A percentile compares a stretch with the other conserved stretches of the same genome.
phyloP scores from a whole-genome alignment of 495 filamentous ascomycete genomes.

The Chaetomium cochliodes region DNA sequence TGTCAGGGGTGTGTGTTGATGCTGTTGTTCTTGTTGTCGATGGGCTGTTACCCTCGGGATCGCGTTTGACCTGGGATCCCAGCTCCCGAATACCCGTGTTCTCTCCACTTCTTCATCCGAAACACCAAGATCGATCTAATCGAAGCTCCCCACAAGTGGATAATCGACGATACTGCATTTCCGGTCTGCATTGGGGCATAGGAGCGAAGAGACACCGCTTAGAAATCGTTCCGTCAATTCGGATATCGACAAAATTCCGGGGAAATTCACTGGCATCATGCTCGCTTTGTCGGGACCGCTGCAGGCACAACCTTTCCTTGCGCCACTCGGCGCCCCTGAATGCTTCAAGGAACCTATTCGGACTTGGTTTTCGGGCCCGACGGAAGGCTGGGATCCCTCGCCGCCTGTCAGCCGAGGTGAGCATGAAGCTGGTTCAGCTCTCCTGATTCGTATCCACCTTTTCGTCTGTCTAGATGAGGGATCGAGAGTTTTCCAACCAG shows the following conservation, averaged over 20 bases:
- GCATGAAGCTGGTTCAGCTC: background rate
- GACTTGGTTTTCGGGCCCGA: background rate
- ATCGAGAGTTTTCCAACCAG: background rate
- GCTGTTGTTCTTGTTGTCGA: background rate
- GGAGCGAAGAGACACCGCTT: background rate
- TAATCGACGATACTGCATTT: background rate
- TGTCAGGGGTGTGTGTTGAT: background rate
- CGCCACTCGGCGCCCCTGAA: background rate
- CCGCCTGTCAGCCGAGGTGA: background rate
- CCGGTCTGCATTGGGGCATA: background rate
- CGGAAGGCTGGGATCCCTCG: background rate
- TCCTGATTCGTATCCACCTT: background rate
- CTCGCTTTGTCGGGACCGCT: background rate
- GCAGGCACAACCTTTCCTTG: background rate
- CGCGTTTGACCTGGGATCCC: background rate
- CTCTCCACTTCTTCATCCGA: background rate
- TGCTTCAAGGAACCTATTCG: background rate
- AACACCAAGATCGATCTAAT: background rate
- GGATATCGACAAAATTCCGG: background rate
- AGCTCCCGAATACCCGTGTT: background rate
- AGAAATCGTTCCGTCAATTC: background rate
- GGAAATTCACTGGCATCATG: background rate
- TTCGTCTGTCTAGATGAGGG: background rate
- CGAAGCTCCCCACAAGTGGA: slow-evolving; percentile 1
- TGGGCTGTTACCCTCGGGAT: background rate